Evolutionary conservation across 139 green algal genomes (phyloP).

Genomic region (Microglena sp.): DNA sequence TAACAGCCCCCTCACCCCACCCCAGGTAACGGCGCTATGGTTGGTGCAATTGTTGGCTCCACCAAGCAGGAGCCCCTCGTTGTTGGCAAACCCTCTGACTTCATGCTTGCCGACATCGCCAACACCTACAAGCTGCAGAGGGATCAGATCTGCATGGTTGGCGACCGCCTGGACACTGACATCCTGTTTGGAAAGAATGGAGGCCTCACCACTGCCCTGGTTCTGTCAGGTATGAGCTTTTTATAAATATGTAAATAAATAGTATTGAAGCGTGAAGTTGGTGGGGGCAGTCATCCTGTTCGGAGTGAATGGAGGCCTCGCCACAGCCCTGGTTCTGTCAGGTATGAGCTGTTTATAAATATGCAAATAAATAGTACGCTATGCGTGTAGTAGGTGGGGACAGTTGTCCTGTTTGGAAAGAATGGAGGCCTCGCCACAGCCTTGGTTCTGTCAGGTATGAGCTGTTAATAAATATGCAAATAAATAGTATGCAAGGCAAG

Average conservation of each 20-base stretch:
- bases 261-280: neutral
- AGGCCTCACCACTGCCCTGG: slow-evolving; percentile 71
- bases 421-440: slow-evolving; percentile 58
- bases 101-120: slow-evolving; percentile 97
- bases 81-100: slow-evolving; percentile 90
- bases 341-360: too few relatives aligned
- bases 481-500: neutral
- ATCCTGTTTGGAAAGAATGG: slow-evolving; percentile 90
- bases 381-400: too few relatives aligned
- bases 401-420: slow-evolving; percentile 97
- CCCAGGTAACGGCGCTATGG: slow-evolving; percentile 92
- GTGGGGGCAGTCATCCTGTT: too few relatives aligned
- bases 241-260: too few relatives aligned
- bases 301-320: slow-evolving; percentile 64
- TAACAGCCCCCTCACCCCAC: too few relatives aligned
- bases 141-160: slow-evolving; percentile 97
- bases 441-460: slow-evolving; percentile 64
- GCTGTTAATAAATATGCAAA: too few relatives aligned
- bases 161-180: slow-evolving; percentile 97
- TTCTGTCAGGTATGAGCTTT: slow-evolving; percentile 54
- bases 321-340: slow-evolving; percentile 76
- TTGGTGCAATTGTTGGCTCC: slow-evolving; percentile 88
- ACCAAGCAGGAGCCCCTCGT: slow-evolving; percentile 86
- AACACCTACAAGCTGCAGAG: slow-evolving; percentile 49
- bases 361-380: too few relatives aligned